Evolutionary conservation across 2,329 filamentous ascomycete species (phyloP).

Genomic region (Alternaria dauci): DNA sequence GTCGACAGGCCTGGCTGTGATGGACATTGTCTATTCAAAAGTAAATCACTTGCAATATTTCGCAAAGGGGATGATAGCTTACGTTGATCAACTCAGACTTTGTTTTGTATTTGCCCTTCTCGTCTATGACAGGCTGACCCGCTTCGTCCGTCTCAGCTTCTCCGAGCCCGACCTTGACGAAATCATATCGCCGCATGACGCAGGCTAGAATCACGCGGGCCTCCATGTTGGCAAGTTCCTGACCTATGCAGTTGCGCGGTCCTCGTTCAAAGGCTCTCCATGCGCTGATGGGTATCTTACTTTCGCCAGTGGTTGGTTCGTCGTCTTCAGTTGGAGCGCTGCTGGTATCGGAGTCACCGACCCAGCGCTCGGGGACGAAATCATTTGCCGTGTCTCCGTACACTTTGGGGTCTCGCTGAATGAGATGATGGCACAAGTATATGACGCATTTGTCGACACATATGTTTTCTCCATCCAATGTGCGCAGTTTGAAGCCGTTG

Average conservation of each 20-base stretch:
- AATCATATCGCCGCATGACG: constrained; percentile 44
- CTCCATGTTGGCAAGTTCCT: constrained; percentile 65
- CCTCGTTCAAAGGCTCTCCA: constrained; percentile 66
- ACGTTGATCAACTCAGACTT: constrained; percentile 47
- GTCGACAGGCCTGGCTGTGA: constrained; percentile 46
- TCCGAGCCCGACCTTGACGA: constrained; percentile 47
- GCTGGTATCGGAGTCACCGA: constrained; percentile 47
- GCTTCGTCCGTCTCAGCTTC: constrained; percentile 36
- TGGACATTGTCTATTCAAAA: constrained; percentile 34
- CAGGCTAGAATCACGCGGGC: constrained; percentile 60
- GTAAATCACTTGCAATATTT: constrained; percentile 13
- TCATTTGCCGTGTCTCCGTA: constrained; percentile 44
- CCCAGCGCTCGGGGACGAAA: constrained; percentile 49
- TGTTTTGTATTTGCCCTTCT: constrained; percentile 40
- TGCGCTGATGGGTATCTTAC: constrained; percentile 52
- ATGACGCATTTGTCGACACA: constrained; percentile 56
- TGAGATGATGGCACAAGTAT: constrained; percentile 53
- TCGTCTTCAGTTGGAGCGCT: constrained; percentile 25
- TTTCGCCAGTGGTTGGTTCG: constrained; percentile 16
- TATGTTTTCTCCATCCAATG: constrained; percentile 54
- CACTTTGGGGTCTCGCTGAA: constrained; percentile 48
- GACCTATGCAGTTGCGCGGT: constrained; percentile 65
- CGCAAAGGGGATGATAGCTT: constrained; percentile 18
- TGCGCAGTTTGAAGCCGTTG: constrained; percentile 55
- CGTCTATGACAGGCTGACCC: constrained; percentile 35